Percentiles rank a stretch among this genome's conserved stretches.
Conservation (phyloP, 768 basidiomycete genomes). For the Lactarius hengduanensis region DNA sequence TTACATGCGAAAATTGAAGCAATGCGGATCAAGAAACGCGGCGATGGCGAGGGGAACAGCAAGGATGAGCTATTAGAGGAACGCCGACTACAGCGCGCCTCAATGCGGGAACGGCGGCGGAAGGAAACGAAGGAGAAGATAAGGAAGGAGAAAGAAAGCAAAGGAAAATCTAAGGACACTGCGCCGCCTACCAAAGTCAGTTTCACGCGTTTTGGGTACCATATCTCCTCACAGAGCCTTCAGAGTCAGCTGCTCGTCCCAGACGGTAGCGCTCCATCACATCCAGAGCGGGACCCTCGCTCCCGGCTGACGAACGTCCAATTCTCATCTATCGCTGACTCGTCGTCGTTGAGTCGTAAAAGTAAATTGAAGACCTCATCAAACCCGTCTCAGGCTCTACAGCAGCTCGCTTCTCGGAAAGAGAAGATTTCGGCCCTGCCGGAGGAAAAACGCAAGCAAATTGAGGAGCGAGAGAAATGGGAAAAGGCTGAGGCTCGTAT, state of each 20-base stretch:
- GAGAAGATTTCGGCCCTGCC: conserved; percentile 74
- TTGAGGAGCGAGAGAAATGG: conserved; percentile 86
- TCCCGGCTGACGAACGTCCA: conserved; percentile 57
- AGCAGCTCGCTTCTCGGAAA: conserved; percentile 73
- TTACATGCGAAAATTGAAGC: conserved; percentile 70
- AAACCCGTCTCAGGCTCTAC: conserved; percentile 83
- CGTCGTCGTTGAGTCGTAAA: conserved; percentile 44
- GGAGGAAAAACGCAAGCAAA: conserved; percentile 77
- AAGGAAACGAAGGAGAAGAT: conserved; percentile 87
- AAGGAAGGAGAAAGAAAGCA: conserved; percentile 57
- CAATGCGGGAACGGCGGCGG: conserved; percentile 80
- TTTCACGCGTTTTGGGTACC: not conserved
- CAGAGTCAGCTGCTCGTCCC: conserved; percentile 75
- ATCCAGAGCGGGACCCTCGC: conserved; percentile 33
- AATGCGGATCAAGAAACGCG: conserved; percentile 48
- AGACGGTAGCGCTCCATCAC: conserved; percentile 39
- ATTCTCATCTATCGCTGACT: conserved; percentile 62
- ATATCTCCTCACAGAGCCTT: not conserved
- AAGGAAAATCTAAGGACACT: conserved; percentile 41
- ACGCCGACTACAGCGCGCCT: conserved; percentile 69
- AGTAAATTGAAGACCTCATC: conserved; percentile 64
- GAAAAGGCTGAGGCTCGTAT: conserved; percentile 84
- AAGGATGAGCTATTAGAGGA: conserved; percentile 85
- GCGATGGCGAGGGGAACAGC: conserved; percentile 50
- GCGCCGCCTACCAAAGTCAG: conserved; percentile 56